Conservation (phyloP, 768 basidiomycete species). For the Rhodotorula graminis region DNA sequence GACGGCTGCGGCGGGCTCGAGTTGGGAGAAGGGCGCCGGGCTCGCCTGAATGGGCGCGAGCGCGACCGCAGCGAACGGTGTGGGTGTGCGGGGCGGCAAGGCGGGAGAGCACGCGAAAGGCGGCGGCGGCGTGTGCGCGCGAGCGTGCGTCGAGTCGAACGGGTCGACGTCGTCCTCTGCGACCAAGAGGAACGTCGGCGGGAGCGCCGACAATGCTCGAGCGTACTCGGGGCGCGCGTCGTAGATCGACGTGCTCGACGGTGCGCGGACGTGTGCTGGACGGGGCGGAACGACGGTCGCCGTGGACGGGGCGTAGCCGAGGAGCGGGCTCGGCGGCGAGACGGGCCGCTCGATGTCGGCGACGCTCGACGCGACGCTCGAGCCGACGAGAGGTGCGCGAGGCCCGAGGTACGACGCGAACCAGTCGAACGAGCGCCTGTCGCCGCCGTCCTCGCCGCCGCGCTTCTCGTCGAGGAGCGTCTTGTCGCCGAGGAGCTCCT, state of each 20-base stretch:
- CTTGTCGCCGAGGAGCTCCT: background rate
- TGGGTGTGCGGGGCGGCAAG: background rate
- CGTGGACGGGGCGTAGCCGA: background rate
- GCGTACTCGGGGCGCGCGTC: background rate
- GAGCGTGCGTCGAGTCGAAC: too few relatives aligned
- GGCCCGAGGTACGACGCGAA: background rate
- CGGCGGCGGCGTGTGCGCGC: background rate
- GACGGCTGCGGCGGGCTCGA: background rate
- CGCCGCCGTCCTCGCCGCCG: background rate
- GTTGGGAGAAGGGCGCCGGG: background rate
- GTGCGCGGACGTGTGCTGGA: background rate
- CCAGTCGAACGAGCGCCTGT: background rate
- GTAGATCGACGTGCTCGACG: background rate
- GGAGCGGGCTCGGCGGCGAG: background rate
- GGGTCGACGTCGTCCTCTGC: background rate
- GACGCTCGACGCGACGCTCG: background rate
- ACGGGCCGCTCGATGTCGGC: background rate
- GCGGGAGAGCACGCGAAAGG: background rate
- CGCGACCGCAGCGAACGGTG: rapidly evolving
- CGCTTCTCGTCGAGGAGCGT: background rate
- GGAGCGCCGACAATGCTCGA: background rate
- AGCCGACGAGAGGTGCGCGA: background rate
- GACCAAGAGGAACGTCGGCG: background rate
- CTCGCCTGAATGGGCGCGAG: background rate
- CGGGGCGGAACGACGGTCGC: background rate